Conservation (phyloP, 495 filamentous ascomycete species). For the Xylaria longipes region DNA sequence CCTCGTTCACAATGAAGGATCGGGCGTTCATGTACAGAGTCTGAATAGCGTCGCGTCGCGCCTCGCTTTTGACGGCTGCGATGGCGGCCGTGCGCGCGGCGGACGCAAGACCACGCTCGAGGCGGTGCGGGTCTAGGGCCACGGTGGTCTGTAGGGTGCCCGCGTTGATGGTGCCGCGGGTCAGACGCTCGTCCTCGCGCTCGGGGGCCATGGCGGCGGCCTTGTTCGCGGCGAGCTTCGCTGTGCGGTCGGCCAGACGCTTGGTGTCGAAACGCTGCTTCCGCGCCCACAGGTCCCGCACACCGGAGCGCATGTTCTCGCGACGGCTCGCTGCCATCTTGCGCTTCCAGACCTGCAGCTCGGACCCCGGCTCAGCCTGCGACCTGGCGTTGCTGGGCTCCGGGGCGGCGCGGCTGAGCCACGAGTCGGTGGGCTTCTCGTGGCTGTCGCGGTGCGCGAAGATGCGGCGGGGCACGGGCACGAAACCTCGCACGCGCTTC, state of each 20-base stretch:
- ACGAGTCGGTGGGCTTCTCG: constrained; percentile 39
- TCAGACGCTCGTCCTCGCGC: constrained; percentile 50
- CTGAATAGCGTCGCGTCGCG: constrained; percentile 51
- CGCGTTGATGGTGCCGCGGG: constrained; percentile 45
- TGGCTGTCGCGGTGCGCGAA: constrained; percentile 47
- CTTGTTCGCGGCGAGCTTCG: constrained; percentile 31
- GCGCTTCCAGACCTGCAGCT: constrained; percentile 43
- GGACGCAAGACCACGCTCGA: constrained; percentile 39
- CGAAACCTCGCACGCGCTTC: constrained; percentile 47
- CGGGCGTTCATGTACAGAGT: constrained; percentile 55
- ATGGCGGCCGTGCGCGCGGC: constrained; percentile 31
- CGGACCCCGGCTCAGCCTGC: constrained; percentile 32
- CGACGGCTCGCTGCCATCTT: constrained; percentile 47
- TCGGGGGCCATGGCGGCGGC: constrained; percentile 46
- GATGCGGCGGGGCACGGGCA: constrained; percentile 52
- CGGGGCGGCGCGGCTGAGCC: constrained; percentile 39
- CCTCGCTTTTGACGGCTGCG: constrained; percentile 40
- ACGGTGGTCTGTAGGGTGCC: constrained; percentile 41
- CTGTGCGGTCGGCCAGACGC: constrained; percentile 20
- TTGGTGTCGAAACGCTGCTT: constrained; percentile 36
- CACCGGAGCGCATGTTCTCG: constrained; percentile 42
- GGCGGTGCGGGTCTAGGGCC: constrained; percentile 42
- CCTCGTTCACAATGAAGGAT: constrained; percentile 54
- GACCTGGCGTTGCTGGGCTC: constrained; percentile 35
- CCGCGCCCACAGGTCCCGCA: constrained; percentile 47